Evolutionary conservation across 805 yeast species (phyloP).

Genomic region (Candida peoriensis): DNA sequence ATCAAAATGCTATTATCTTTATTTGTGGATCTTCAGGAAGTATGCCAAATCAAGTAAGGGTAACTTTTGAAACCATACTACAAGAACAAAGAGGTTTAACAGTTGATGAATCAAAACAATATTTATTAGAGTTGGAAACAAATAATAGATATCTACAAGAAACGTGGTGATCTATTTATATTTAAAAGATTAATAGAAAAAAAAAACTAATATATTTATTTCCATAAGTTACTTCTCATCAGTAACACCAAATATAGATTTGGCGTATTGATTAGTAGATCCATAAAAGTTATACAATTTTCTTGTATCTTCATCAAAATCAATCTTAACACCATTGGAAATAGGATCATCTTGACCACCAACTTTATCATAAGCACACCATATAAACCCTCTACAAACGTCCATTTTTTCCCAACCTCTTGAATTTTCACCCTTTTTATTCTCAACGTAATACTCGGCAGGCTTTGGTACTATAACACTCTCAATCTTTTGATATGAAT

Average conservation of each 20-base stretch:
- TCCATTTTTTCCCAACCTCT: constrained; percentile 42
- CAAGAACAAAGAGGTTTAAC: constrained; percentile 37
- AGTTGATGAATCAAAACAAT: constrained; percentile 44
- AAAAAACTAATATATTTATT: too few species aligned
- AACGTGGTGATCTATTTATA: constrained; percentile 56
- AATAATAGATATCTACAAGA: constrained; percentile 74
- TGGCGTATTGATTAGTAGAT: constrained; percentile 11
- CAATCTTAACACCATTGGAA: constrained; percentile 18
- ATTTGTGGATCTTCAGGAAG: constrained; percentile 92
- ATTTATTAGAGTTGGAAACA: constrained; percentile 55
- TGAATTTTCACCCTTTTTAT: constrained; percentile 37
- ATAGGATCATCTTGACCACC: constrained; percentile 30
- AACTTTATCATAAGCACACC: constrained; percentile 55
- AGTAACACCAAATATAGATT: constrained; percentile 5
- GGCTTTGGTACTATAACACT: constrained; percentile 48
- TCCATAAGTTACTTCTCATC: too few species aligned
- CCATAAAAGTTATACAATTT: constrained; percentile 31
- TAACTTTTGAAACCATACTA: constrained; percentile 67
- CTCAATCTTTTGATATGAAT: constrained; percentile 34
- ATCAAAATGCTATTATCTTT: constrained; percentile 58
- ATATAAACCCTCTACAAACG: constrained; percentile 44
- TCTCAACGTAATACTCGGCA: constrained; percentile 27
- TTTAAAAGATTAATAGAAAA: constrained; percentile 1
- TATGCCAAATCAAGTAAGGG: constrained; percentile 86
- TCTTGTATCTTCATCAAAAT: constrained; percentile 13